Conservation (phyloP, 139 green algal genomes). For the Ostreobium quekettii region DNA sequence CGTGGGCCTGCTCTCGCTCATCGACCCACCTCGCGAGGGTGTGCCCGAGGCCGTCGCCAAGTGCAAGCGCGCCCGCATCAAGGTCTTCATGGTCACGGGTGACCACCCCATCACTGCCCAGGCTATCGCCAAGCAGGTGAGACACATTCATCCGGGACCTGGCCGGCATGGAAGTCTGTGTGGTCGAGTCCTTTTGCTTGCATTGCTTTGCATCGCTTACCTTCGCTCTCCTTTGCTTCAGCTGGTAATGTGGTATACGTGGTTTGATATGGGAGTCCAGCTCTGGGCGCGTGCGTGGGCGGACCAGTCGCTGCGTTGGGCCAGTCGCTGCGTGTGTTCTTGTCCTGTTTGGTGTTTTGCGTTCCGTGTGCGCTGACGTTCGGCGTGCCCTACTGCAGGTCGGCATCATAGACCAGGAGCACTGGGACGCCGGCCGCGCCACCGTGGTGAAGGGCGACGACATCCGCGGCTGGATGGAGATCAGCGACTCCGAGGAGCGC, state of each 20-base stretch:
- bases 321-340: not conserved
- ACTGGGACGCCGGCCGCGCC: conserved; percentile 36
- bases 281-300: not conserved
- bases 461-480: conserved; percentile 42
- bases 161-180: too few species aligned
- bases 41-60: conserved; percentile 59
- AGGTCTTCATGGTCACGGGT: conserved; percentile 74
- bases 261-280: not conserved
- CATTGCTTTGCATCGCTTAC: too few species aligned
- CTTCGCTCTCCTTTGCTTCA: not conserved
- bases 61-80: conserved; percentile 47
- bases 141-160: too few species aligned
- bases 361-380: not conserved
- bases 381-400: not conserved
- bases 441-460: conserved; percentile 61
- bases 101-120: conserved; percentile 68
- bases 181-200: too few species aligned
- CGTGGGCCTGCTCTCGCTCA: conserved; percentile 61
- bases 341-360: conserved; percentile 22
- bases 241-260: too few species aligned
- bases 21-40: conserved; percentile 68
- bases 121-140: conserved; percentile 49
- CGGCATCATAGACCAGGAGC: conserved; percentile 48
- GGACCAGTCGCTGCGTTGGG: too few species aligned
- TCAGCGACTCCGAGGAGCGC: conserved; percentile 1